Conservation (phyloP, 306 rosid genomes). For the Vigna mungo region DNA sequence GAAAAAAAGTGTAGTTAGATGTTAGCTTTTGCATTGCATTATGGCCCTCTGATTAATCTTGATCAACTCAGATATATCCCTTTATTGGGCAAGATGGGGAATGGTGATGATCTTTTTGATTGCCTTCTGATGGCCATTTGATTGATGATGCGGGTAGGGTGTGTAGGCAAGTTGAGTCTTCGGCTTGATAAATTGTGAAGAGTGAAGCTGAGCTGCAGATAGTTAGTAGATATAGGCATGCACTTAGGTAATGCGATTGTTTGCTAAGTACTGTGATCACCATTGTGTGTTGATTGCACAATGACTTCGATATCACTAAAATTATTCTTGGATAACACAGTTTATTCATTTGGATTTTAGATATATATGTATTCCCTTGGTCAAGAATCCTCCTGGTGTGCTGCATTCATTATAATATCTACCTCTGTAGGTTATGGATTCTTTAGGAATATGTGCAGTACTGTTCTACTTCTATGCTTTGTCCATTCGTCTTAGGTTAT, state of each 20-base stretch:
- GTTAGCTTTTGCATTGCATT: not conserved
- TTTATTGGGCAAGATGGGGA: conserved; percentile 1
- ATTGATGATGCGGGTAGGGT: conserved; percentile 1
- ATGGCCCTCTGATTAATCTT: not conserved
- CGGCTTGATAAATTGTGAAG: not conserved
- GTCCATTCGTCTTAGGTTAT: not conserved
- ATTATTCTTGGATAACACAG: conserved; percentile 1
- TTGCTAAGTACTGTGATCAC: not conserved
- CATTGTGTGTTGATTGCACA: not conserved
- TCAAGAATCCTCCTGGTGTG: not conserved
- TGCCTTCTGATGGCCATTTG: not conserved
- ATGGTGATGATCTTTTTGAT: not conserved
- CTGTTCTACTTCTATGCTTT: not conserved
- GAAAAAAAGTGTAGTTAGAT: not conserved
- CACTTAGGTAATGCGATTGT: not conserved
- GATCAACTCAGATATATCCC: not conserved
- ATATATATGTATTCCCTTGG: not conserved
- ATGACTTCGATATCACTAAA: not conserved
- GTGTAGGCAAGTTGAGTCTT: not conserved
- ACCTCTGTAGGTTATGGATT: not conserved
- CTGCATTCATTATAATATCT: not conserved
- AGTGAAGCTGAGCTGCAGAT: not conserved
- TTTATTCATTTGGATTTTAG: not conserved
- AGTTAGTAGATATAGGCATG: not conserved
- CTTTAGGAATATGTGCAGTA: not conserved